These are phyloP conservation scores for Bruguiera sexangula DNA, from an alignment of 345 rosid genomes.

Conservation along the genomic window DNA sequence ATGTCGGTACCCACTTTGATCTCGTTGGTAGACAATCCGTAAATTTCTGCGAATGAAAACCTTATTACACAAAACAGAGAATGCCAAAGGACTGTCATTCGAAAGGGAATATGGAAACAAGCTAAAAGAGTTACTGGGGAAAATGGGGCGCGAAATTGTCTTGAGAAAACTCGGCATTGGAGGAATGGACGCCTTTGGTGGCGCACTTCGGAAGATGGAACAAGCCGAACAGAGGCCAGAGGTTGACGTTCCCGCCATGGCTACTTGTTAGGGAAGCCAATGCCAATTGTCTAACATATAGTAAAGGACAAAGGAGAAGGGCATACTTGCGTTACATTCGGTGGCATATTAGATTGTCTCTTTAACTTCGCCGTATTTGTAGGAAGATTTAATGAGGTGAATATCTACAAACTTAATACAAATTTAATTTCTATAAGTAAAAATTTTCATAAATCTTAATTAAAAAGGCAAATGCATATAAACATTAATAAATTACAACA, in stretches of 20 bases:
- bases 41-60: conserved; percentile 45
- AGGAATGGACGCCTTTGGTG: conserved; percentile 32
- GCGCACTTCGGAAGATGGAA: conserved; percentile 16
- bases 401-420: too few species aligned
- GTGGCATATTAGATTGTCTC: too few species aligned
- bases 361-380: too few species aligned
- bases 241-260: conserved; percentile 47
- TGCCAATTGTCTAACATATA: too few species aligned
- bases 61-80: background rate
- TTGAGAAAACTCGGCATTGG: conserved; percentile 35
- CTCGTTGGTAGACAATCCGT: conserved; percentile 67
- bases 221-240: conserved; percentile 28
- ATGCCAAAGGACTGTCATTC: background rate
- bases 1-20: conserved; percentile 80
- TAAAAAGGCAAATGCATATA: background rate
- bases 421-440: too few species aligned
- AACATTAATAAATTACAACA: background rate
- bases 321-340: too few species aligned
- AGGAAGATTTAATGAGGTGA: too few species aligned
- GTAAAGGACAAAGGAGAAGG: too few species aligned
- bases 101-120: background rate
- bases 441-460: too few species aligned
- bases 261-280: background rate
- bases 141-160: conserved; percentile 32
- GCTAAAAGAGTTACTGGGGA: conserved; percentile 34